These are phyloP conservation scores for Bifiguratus adelaidae DNA, from an alignment of 192 early-diverging fungal species.

Conservation along the genomic window DNA sequence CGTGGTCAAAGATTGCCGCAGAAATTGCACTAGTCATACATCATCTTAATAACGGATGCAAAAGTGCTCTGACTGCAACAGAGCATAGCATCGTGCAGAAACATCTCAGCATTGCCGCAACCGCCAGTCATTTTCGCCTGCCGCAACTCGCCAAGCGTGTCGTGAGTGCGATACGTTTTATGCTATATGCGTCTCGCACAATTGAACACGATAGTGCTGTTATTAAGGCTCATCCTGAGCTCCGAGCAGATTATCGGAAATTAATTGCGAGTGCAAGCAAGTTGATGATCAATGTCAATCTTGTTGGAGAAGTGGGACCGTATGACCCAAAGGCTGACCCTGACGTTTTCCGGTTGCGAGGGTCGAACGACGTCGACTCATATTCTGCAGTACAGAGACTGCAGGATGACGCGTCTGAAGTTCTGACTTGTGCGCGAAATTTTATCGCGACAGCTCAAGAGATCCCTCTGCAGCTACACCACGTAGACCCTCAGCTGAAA, in stretches of 20 bases:
- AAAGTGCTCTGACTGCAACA: too few relatives aligned
- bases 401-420: constrained; percentile 62
- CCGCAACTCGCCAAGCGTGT: constrained; percentile 49
- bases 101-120: constrained; percentile 36
- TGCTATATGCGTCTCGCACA: constrained; percentile 75
- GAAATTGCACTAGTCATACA: constrained; percentile 38
- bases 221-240: constrained; percentile 47
- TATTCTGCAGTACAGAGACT: constrained; percentile 71
- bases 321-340: too few relatives aligned
- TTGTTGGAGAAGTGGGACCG: constrained; percentile 83
- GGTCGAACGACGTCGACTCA: too few relatives aligned
- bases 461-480: constrained; percentile 17
- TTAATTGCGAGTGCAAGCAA: constrained; percentile 79
- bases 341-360: too few relatives aligned
- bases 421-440: constrained; percentile 59
- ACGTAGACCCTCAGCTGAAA: constrained; percentile 27
- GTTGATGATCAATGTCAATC: constrained; percentile 71
- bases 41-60: constrained; percentile 36
- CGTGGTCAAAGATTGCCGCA: constrained; percentile 40
- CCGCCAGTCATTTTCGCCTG: too few relatives aligned
- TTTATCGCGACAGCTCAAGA: constrained; percentile 51
- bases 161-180: constrained; percentile 70
- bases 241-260: constrained; percentile 61
- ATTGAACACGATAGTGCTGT: constrained; percentile 55
- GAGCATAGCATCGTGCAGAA: constrained; percentile 36